Conservation (phyloP, 1,139 yeast genomes). For the Pichia norvegensis region DNA sequence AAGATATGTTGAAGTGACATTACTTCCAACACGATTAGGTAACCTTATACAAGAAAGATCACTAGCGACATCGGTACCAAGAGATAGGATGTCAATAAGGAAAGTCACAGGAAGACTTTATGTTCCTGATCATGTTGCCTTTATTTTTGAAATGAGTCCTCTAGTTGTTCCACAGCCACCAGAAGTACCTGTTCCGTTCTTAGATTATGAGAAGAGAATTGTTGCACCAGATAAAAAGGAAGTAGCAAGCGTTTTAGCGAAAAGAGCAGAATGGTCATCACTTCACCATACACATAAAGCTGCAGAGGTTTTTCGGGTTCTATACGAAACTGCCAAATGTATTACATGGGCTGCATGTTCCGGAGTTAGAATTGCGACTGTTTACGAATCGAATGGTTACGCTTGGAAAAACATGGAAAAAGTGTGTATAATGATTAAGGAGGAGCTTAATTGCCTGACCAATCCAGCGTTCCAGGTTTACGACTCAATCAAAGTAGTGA, state of each 20-base stretch:
- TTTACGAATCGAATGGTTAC: conserved; percentile 25
- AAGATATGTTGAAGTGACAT: neutral
- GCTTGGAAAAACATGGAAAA: conserved; percentile 20
- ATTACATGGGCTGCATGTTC: conserved; percentile 32
- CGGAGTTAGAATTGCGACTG: conserved; percentile 19
- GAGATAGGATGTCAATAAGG: conserved; percentile 13
- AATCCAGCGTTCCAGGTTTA: conserved; percentile 10
- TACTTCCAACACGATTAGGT: conserved; percentile 18
- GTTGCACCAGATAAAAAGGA: conserved; percentile 33
- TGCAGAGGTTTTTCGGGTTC: conserved; percentile 34
- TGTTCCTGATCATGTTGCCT: conserved; percentile 19
- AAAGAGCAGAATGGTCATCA: conserved; percentile 35
- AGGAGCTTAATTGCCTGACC: conserved; percentile 21
- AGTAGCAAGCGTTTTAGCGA: conserved; percentile 27
- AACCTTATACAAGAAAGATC: conserved; percentile 18
- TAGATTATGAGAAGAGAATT: conserved; percentile 34
- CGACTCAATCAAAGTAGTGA: conserved; percentile 19
- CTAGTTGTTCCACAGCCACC: conserved; percentile 32
- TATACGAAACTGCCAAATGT: conserved; percentile 34
- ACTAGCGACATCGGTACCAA: conserved; percentile 17
- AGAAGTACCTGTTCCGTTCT: conserved; percentile 36
- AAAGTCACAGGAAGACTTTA: conserved; percentile 15
- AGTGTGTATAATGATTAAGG: conserved; percentile 19
- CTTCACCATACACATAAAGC: conserved; percentile 35
- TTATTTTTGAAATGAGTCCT: conserved; percentile 23